Base-by-base conservation (phyloP, 148 eudicot species). In the Spergularia bocconei region DNA sequence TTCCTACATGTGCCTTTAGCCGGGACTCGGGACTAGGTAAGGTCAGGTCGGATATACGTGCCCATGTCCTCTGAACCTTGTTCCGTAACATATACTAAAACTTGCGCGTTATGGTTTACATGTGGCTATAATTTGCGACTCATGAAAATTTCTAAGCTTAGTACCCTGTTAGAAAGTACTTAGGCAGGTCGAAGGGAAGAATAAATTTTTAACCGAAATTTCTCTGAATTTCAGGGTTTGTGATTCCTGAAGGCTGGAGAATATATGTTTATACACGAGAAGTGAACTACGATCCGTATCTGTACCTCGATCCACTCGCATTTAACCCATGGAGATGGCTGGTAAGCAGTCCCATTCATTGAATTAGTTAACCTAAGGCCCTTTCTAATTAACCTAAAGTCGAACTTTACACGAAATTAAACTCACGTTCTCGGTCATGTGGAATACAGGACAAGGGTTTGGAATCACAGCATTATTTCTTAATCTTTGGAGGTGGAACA, bases 301-400 rank as follows among this genome's bases (percentile, higher is more conserved):
- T 91, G 56, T 96, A 92, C 80, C 94, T 95, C 0, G 95, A 92
- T 38, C 99, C 99, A 13, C 79, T 82, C 4, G 76, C 90, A 67
- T 96, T 96, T 82, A 92, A 96, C 68, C 99, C 99, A 1, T 92
- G 98, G 98, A 91, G 99, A 88, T 92, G 99, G 99, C 73, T 96
- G 98, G 99, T 95, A 41, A 71, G 84, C 78, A 41, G 41, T 2
- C 67, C 19, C 2, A 25, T 16, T 50, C 65, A 20, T 69, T 16
- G 5, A 25, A 41, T 15, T 19, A n/a, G 20, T 5, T 0, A 15
- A 11, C 41, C 59, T 19, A 59, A 13, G 50, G 36, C 36, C 13
- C 12, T 16, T 53, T 14, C 33, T 21, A 60, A 13, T 8, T 25
- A 60, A 38, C 12, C 7, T 19, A 20, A n/a, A 52, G 11, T 38